Evolutionary conservation across 2,329 filamentous ascomycete species (phyloP), one percentile per base, ranked within the genome.

Genomic region (Dothistroma pini): DNA sequence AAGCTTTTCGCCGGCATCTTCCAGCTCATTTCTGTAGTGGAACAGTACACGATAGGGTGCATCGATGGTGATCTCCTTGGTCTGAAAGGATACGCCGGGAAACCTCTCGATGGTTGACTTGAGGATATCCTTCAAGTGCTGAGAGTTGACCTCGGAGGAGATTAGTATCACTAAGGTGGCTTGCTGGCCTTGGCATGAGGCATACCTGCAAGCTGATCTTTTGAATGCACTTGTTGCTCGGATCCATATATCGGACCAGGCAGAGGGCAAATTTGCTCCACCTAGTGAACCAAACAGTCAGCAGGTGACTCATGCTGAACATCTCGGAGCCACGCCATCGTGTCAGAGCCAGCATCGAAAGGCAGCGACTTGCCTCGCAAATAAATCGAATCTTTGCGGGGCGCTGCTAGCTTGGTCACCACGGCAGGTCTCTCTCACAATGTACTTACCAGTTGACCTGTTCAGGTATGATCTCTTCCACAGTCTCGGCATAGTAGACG

Each of bases 121-220:
- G 9, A 72, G 59, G n/a, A 71, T 65, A n/a, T 69, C 64, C 52
- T 71, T 71, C n/a, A 71, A 62, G 41, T 71, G 67, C 34, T 68
- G 65, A 5, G 68, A 71, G 57, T 72, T 72, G 59, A 71, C 60
- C 55, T 69, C n/a, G 4, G 22, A 14, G 11, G 14, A 16, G 5
- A 56, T 56, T 11, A 38, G 58, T 16, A 29, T 50, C 2, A n/a
- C 6, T 6, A 29, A 29, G 25, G 25, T 21, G 29, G 14, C 47
- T 4, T 11, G 22, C 8, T 32, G 3, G 14, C 4, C 7, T 35
- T 25, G 16, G 56, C 25, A 38, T 29, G 32, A 35, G 4, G 31
- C 51, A 8, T 32, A 59, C 57, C 53, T 64, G 70, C 29, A 72
- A 60, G 35, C 59, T 64, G 19, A 60, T 60, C 54, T 65, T 65